Evolutionary conservation across 352 stramenopile genomes (phyloP).

Genomic region (Phytophthora ohioensis): DNA sequence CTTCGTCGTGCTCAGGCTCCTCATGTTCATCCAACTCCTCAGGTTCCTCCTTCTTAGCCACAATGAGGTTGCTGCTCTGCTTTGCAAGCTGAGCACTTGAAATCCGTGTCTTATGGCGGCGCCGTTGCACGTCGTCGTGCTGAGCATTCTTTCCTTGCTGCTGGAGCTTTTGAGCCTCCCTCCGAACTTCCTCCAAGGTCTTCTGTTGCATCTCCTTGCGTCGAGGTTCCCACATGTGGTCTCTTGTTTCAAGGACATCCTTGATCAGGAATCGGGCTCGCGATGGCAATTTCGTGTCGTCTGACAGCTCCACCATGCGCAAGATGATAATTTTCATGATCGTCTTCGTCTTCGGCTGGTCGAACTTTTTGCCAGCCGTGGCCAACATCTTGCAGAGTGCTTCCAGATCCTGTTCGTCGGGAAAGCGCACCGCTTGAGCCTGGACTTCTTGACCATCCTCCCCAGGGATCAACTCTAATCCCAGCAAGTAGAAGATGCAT

Average conservation of each 20-base stretch:
- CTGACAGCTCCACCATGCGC: slow-evolving; percentile 84
- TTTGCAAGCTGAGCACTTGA: slow-evolving; percentile 84
- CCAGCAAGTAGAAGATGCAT: slow-evolving; percentile 85
- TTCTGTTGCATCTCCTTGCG: slow-evolving; percentile 91
- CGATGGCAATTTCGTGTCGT: slow-evolving; percentile 76
- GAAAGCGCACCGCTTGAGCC: slow-evolving; percentile 76
- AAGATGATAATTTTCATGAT: slow-evolving; percentile 91
- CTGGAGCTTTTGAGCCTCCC: slow-evolving; percentile 84
- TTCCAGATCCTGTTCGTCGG: slow-evolving; percentile 87
- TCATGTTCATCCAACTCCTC: slow-evolving; percentile 33
- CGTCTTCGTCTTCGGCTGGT: slow-evolving; percentile 75
- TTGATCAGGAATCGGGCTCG: slow-evolving; percentile 85
- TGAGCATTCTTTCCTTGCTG: slow-evolving; percentile 89
- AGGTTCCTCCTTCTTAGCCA: slow-evolving; percentile 58
- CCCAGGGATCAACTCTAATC: slow-evolving; percentile 69
- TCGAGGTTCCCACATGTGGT: slow-evolving; percentile 88
- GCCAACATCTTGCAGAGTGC: slow-evolving; percentile 88
- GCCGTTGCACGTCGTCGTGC: slow-evolving; percentile 79
- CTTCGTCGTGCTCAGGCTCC: slow-evolving; percentile 31
- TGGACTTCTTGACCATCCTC: slow-evolving; percentile 54
- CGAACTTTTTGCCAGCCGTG: slow-evolving; percentile 89
- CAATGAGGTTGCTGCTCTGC: slow-evolving; percentile 80
- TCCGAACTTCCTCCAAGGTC: slow-evolving; percentile 85
- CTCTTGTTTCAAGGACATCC: slow-evolving; percentile 85
- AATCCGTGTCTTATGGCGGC: slow-evolving; percentile 80